Evolutionary conservation across 2,329 filamentous ascomycete genomes (phyloP).

Genomic region (Colletotrichum salicis): DNA sequence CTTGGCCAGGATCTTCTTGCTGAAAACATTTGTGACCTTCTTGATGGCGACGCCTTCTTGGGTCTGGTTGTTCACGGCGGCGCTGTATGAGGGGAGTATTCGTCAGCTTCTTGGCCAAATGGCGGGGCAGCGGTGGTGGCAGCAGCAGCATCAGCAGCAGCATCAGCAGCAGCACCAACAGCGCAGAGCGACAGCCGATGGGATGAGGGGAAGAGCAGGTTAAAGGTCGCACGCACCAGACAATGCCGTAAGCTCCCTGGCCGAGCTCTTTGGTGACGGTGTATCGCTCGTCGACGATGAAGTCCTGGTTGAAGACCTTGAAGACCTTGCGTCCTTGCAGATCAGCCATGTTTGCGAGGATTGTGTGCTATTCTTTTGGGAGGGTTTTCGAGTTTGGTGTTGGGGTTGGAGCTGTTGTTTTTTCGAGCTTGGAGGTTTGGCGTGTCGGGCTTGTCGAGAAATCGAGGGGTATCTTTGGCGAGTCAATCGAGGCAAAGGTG

Average conservation of each 20-base stretch:
- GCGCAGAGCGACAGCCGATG: neutral
- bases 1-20: slow-evolving; percentile 99
- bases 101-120: slow-evolving; percentile 33
- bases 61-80: slow-evolving; percentile 90
- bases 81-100: slow-evolving; percentile 62
- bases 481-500: slow-evolving; percentile 34
- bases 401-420: slow-evolving; percentile 13
- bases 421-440: slow-evolving; percentile 4
- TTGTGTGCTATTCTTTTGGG: neutral
- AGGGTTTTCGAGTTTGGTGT: slow-evolving; percentile 12
- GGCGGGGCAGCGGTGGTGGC: slow-evolving; percentile 34
- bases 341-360: slow-evolving; percentile 48
- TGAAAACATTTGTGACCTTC: slow-evolving; percentile 99
- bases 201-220: slow-evolving; percentile 16
- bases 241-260: slow-evolving; percentile 97
- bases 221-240: slow-evolving; percentile 76
- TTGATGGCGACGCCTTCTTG: slow-evolving; percentile 97
- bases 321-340: slow-evolving; percentile 82
- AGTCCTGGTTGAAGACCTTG: slow-evolving; percentile 99
- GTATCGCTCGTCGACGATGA: slow-evolving; percentile 97
- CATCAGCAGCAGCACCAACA: neutral
- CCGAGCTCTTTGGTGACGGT: slow-evolving; percentile 98
- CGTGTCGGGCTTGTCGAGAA: slow-evolving; percentile 18
- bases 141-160: slow-evolving; percentile 2
- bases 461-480: slow-evolving; percentile 35